Base-by-base conservation (phyloP, 495 filamentous ascomycete genomes). In the Hapsidospora chrysogenum region DNA sequence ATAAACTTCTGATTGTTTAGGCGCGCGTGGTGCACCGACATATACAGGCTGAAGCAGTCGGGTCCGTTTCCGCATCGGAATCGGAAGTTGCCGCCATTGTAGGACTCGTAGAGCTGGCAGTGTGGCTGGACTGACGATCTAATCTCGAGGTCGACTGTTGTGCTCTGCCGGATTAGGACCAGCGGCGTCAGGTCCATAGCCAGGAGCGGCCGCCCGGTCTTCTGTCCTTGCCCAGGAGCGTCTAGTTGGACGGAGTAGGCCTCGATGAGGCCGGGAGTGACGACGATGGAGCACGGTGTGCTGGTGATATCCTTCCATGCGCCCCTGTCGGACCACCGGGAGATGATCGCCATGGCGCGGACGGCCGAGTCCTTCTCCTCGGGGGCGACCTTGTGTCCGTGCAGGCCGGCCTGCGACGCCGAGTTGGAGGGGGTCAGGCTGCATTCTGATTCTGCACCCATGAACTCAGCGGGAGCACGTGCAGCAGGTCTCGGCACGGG, bases 131-230 rank as follows among this genome's bases (percentile, higher is more conserved):
- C 83, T 10, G 76, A 78, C 9, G 85, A 93, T 29, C 81, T 74
- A 45, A 99, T 84, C 32, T 87, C 86, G 33, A 99, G 85, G 50
- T 99, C 89, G 21, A 96, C 67, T 15, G 79, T 86, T 14, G 80
- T 95, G 34, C 85, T 85, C 31, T 83, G 75, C 41, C 87, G 76
- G 29, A 95, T 72, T 43, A 80, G 77, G 10, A 94, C 85, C 9
- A 89, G 58, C 0, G 89, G 89, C 1, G 85, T 94, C 11, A 99
- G 69, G 44, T 87, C 78, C 11, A 92, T 66, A 2, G 73, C 74
- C 33, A 97, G 58, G 1, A 94, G 59, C 3, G 84, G 82, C 33
- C 15, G 22, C 23, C 6, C 23, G 23, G 6, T 26, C 23, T 26
- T 11, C 6, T 6, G 23, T 6, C 11, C 11, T 11, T 26, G 6